These are phyloP conservation scores for Candolleomyces eurysporus DNA, from an alignment of 768 basidiomycete species.

Conservation along the genomic window DNA sequence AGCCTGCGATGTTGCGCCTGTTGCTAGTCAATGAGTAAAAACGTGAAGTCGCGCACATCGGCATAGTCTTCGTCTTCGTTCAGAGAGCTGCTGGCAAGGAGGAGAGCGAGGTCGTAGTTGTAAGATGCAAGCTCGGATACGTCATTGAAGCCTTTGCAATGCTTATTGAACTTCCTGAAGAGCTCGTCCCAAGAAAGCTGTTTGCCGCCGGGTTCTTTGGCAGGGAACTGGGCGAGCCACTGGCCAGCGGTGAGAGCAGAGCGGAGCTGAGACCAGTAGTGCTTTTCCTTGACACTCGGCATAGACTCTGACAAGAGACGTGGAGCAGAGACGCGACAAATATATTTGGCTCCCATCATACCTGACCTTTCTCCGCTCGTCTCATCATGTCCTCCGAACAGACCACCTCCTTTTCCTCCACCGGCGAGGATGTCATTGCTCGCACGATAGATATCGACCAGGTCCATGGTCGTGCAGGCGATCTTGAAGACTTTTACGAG, in stretches of 20 bases:
- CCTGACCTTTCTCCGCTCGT: too few relatives aligned
- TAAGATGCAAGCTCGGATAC: constrained; percentile 39
- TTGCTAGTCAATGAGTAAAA: neutral
- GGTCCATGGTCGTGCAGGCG: constrained; percentile 15
- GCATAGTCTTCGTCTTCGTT: constrained; percentile 57
- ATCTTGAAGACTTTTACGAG: constrained; percentile 72
- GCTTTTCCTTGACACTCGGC: constrained; percentile 55
- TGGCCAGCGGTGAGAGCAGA: constrained; percentile 67
- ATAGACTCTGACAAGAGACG: constrained; percentile 12
- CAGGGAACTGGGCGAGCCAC: constrained; percentile 65
- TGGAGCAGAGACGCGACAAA: neutral
- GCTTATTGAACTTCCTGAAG: constrained; percentile 84
- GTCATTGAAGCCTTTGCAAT: constrained; percentile 60
- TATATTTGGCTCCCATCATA: too few relatives aligned
- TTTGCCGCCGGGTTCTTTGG: constrained; percentile 52
- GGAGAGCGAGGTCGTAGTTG: constrained; percentile 60
- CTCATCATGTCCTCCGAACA: neutral
- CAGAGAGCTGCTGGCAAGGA: constrained; percentile 44
- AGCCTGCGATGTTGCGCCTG: constrained; percentile 25
- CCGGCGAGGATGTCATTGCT: constrained; percentile 34
- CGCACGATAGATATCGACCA: constrained; percentile 5
- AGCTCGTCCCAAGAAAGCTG: constrained; percentile 74
- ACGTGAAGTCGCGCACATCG: constrained; percentile 17
- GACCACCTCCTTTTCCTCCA: constrained; percentile 46
- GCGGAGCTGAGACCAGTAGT: constrained; percentile 80